Percentiles rank a stretch among this genome's conserved stretches.
Conservation (phyloP, 2,329 filamentous ascomycete genomes). For the Acrocalymma vagum region DNA sequence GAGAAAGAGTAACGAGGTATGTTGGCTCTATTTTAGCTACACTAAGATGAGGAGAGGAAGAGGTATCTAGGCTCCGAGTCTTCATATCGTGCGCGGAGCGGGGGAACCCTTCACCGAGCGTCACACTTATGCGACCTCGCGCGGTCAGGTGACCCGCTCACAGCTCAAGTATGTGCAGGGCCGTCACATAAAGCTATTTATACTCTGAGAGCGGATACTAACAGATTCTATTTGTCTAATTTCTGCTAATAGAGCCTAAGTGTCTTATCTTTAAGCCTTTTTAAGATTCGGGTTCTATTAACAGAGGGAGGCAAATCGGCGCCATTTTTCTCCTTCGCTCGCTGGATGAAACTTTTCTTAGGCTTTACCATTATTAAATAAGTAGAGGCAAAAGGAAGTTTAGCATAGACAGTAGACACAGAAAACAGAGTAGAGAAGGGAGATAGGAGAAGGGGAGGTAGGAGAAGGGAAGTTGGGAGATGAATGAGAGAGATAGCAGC, state of each 20-base stretch:
- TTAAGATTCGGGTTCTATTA: conserved; percentile 8
- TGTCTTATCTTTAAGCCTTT: conserved; percentile 9
- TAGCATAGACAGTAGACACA: too few relatives aligned
- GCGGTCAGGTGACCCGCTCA: too few relatives aligned
- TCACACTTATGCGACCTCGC: too few relatives aligned
- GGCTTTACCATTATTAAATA: conserved; percentile 9
- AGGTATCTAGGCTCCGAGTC: too few relatives aligned
- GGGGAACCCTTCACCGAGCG: too few relatives aligned
- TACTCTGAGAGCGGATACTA: conserved; percentile 2
- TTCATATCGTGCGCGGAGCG: too few relatives aligned
- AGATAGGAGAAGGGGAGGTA: conserved; percentile 4
- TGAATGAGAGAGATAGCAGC: conserved; percentile 5
- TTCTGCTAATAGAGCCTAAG: conserved; percentile 8
- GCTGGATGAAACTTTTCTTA: conserved; percentile 13
- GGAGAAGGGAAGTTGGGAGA: conserved; percentile 9
- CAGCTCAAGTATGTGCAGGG: too few relatives aligned
- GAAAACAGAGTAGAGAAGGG: too few relatives aligned
- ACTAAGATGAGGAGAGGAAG: too few relatives aligned
- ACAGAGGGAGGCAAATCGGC: conserved; percentile 9
- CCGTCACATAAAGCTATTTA: conserved; percentile 1
- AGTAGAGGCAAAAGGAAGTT: conserved; percentile 10
- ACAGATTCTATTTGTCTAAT: conserved; percentile 9
- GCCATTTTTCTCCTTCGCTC: conserved; percentile 14
- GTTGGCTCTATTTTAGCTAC: too few relatives aligned
- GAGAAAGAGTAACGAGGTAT: too few relatives aligned